Evolutionary conservation across 2,329 filamentous ascomycete genomes (phyloP).

Genomic region (Anisogramma anomala): DNA sequence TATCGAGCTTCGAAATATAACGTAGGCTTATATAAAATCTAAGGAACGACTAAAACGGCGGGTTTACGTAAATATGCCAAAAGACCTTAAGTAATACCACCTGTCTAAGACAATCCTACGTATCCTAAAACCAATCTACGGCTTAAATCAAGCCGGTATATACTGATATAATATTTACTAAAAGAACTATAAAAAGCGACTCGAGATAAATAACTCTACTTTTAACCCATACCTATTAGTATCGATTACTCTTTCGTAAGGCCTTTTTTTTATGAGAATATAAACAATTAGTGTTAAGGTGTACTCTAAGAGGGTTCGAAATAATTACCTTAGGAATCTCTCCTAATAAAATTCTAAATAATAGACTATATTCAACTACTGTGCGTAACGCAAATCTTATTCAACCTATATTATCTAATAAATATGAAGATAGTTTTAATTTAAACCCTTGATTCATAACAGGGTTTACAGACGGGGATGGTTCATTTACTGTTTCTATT

Average conservation of each 20-base stretch:
- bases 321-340: background rate
- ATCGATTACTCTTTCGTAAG: no score
- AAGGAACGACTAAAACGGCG: no score
- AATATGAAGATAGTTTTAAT: conserved; percentile 1
- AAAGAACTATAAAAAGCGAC: no score
- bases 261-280: background rate
- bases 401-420: background rate
- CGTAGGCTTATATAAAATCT: no score
- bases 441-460: conserved; percentile 7
- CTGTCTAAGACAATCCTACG: no score
- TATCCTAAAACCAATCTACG: background rate
- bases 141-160: background rate
- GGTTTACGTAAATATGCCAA: no score
- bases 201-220: no score
- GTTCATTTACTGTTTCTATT: conserved; percentile 2
- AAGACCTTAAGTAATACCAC: no score
- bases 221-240: no score
- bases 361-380: background rate
- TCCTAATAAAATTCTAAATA: conserved; percentile 3
- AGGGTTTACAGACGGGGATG: conserved; percentile 5
- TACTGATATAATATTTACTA: conserved; percentile 1
- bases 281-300: conserved; percentile 2
- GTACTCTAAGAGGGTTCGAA: conserved; percentile 4
- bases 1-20: no score
- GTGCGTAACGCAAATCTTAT: background rate